These are phyloP conservation scores for Grifola frondosa DNA, from an alignment of 1,284 basidiomycete genomes.

Conservation along the genomic window DNA sequence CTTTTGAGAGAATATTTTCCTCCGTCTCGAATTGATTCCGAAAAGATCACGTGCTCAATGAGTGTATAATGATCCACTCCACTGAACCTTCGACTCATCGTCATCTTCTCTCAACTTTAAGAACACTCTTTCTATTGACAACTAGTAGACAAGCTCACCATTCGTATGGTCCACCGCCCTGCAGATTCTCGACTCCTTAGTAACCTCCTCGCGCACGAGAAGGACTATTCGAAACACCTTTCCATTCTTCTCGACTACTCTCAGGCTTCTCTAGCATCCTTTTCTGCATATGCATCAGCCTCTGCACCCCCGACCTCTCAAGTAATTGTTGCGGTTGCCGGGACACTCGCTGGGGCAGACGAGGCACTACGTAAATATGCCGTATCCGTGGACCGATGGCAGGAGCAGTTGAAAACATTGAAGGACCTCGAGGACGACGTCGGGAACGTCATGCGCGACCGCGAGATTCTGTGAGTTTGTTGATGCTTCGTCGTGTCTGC, in stretches of 20 bases:
- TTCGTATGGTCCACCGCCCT: constrained; percentile 66
- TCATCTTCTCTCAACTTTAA: no score
- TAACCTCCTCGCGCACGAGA: constrained; percentile 67
- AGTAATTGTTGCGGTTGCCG: constrained; percentile 58
- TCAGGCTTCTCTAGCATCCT: constrained; percentile 60
- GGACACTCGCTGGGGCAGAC: constrained; percentile 59
- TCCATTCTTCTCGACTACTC: constrained; percentile 54
- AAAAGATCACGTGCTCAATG: no score
- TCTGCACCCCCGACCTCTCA: constrained; percentile 56
- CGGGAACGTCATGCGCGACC: constrained; percentile 62
- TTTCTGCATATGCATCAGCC: constrained; percentile 71
- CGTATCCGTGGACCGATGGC: constrained; percentile 61
- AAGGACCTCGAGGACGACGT: constrained; percentile 64
- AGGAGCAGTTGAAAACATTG: constrained; percentile 56
- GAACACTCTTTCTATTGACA: no score
- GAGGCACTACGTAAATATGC: constrained; percentile 65
- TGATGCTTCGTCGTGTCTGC: neutral
- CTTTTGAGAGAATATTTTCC: no score
- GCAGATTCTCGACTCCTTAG: constrained; percentile 68
- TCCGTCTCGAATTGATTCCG: no score
- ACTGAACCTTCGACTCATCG: no score
- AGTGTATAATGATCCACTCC: no score
- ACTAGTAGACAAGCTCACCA: no score
- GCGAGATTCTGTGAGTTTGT: constrained; percentile 71
- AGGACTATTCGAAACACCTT: constrained; percentile 66